Evolutionary conservation across 495 filamentous ascomycete genomes (phyloP).

Genomic region (Sordaria brevicollis): DNA sequence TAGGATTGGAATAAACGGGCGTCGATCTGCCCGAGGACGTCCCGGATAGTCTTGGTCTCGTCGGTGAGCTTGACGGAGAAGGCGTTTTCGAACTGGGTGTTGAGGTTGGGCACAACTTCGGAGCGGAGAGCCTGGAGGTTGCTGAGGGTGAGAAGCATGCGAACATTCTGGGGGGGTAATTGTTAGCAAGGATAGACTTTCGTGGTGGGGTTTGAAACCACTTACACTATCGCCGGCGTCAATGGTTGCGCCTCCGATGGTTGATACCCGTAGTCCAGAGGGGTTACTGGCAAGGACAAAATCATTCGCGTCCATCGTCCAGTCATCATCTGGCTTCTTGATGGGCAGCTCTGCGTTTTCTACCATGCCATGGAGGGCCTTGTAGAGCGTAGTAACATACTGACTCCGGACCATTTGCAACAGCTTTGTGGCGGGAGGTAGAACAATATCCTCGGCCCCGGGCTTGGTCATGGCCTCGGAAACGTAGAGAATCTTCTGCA

Average conservation of each 20-base stretch:
- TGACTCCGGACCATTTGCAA: slow-evolving; percentile 75
- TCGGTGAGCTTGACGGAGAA: slow-evolving; percentile 89
- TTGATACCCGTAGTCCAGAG: slow-evolving; percentile 15
- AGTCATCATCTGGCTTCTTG: slow-evolving; percentile 47
- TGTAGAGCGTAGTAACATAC: slow-evolving; percentile 87
- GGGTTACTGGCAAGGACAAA: slow-evolving; percentile 15
- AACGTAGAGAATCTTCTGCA: slow-evolving; percentile 93
- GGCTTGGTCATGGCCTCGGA: slow-evolving; percentile 66
- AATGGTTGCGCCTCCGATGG: slow-evolving; percentile 41
- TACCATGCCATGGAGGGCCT: slow-evolving; percentile 84
- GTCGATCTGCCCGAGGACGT: slow-evolving; percentile 84
- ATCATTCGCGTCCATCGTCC: slow-evolving; percentile 40
- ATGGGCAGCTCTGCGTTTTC: slow-evolving; percentile 78
- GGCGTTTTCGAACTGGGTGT: slow-evolving; percentile 74
- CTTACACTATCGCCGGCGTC: slow-evolving; percentile 63
- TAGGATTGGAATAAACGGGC: slow-evolving; percentile 82
- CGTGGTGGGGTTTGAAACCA: slow-evolving; percentile 1
- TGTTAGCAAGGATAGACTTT: slow-evolving; percentile 7
- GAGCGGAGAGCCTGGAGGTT: slow-evolving; percentile 74
- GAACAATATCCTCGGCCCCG: slow-evolving; percentile 61
- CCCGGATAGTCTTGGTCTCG: slow-evolving; percentile 78
- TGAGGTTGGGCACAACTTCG: slow-evolving; percentile 70
- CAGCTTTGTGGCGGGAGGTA: slow-evolving; percentile 71
- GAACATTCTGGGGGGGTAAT: slow-evolving; percentile 55
- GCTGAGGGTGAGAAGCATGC: slow-evolving; percentile 83